Percentiles rank a stretch among this genome's conserved stretches.
These are phyloP conservation scores for Physaria fendleri DNA, from an alignment of 345 rosid species.

Conservation along the genomic window DNA sequence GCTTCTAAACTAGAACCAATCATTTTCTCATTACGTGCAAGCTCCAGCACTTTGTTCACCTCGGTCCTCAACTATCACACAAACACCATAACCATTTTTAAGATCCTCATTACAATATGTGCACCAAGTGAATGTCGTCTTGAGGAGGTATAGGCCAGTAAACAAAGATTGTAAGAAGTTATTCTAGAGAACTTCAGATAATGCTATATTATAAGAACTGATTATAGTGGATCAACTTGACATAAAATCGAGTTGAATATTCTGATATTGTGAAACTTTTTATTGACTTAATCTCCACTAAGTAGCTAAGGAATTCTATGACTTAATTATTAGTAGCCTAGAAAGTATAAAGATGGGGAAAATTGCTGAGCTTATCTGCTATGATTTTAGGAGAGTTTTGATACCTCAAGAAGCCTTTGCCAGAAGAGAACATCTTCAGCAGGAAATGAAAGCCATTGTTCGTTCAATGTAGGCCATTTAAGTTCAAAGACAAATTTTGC, in stretches of 20 bases:
- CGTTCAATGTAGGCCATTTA: constrained; percentile 68
- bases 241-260: not conserved
- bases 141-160: not conserved
- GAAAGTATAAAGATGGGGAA: not conserved
- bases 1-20: constrained; percentile 97
- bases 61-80: constrained; percentile 79
- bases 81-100: not conserved
- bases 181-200: not conserved
- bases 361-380: not conserved
- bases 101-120: not conserved
- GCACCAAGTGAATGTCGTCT: not conserved
- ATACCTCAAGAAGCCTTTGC: constrained; percentile 82
- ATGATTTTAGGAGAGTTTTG: not conserved
- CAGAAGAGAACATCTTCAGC: constrained; percentile 60
- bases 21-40: constrained; percentile 71
- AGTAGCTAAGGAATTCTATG: constrained; percentile 6
- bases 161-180: not conserved
- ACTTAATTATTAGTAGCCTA: not conserved
- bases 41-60: constrained; percentile 89
- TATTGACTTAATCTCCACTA: not conserved
- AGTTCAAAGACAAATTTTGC: constrained; percentile 76
- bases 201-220: not conserved
- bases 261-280: not conserved
- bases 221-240: not conserved
- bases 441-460: constrained; percentile 61